Evolutionary conservation across 1,139 yeast genomes (phyloP).

Genomic region (Hyphopichia pseudoburtonii): DNA sequence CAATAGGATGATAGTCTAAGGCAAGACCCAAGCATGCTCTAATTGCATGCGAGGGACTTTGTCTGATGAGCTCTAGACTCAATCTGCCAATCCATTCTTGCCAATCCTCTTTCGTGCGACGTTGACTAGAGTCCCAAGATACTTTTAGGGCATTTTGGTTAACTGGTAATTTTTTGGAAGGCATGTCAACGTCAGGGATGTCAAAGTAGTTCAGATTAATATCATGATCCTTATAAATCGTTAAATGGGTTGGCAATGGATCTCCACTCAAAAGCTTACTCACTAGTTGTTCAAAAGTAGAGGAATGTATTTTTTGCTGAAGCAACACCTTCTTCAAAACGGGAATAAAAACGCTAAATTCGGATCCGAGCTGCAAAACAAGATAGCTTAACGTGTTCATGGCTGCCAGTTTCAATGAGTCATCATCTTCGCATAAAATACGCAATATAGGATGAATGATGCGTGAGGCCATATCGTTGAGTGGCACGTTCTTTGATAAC

Average conservation of each 20-base stretch:
- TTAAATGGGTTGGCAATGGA: slow-evolving; percentile 77
- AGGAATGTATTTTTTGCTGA: slow-evolving; percentile 64
- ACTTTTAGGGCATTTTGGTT: slow-evolving; percentile 73
- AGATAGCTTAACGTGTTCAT: slow-evolving; percentile 82
- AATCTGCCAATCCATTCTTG: slow-evolving; percentile 93
- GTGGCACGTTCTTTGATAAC: slow-evolving; percentile 66
- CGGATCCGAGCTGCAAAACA: slow-evolving; percentile 77
- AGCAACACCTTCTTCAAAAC: slow-evolving; percentile 72
- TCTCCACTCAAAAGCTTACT: slow-evolving; percentile 82
- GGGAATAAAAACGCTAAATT: slow-evolving; percentile 85
- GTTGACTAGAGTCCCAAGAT: slow-evolving; percentile 91
- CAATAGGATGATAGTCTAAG: slow-evolving; percentile 82
- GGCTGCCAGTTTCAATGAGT: slow-evolving; percentile 63
- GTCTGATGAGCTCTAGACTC: slow-evolving; percentile 82
- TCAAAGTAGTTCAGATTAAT: slow-evolving; percentile 51
- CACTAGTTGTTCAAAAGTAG: slow-evolving; percentile 79
- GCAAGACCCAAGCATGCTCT: slow-evolving; percentile 94
- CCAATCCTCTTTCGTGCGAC: slow-evolving; percentile 95
- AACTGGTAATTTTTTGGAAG: slow-evolving; percentile 75
- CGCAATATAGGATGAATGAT: slow-evolving; percentile 85
- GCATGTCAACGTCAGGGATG: slow-evolving; percentile 64
- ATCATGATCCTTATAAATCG: slow-evolving; percentile 68
- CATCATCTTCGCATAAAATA: slow-evolving; percentile 57
- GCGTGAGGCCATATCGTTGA: slow-evolving; percentile 88
- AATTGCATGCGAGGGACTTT: slow-evolving; percentile 92